Base-by-base conservation (phyloP, 345 rosid species). In the Hibiscus trionum region DNA sequence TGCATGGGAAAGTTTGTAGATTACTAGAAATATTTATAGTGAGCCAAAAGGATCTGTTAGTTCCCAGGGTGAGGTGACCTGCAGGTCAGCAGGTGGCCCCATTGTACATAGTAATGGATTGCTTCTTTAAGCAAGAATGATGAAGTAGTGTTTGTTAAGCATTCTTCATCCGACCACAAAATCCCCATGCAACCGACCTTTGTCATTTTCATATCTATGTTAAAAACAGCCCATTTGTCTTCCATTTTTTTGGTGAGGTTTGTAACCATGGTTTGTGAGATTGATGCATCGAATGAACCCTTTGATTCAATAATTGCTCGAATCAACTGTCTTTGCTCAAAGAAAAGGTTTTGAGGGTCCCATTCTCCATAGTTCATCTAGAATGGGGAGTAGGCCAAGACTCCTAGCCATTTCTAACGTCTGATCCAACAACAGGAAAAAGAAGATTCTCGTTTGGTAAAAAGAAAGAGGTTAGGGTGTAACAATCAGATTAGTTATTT, bases 401-500 rank as follows among this genome's bases (percentile, higher is more conserved):
- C 70, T 64, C 33, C 17, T 37, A 63, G n/a, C 35, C 70, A 66
- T 26, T 15, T 15, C 31, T n/a, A 69, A 16, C 1, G 27, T 52
- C 35, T 69, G 72, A 17, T 69, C 31, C 62, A 58, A 14, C 12
- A 69, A n/a, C 61, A 69, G 42, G 11, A 6, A 24, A 63, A 44
- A 63, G 26, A 63, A 63, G 49, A 63, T 16, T 31, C 11, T 15
- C 12, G 58, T 52, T 15, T 52, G 72, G n/a, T 33, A 11, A 37
- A 10, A 33, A 8, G 55, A 27, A 31, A 55, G 61, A 31, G 72
- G 72, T 68, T 68, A 50, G 46, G 44, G 37, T 50, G 59, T 50
- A 27, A 52, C 71, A 7, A 69, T 69, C 72, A 69, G 26, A 29
- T 44, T 69, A 12, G 61, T 69, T 69, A 69, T 52, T 52, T 69